phyloP scores from a whole-genome alignment of 1,284 basidiomycete species.

The Filobasidium uniguttulatum region DNA sequence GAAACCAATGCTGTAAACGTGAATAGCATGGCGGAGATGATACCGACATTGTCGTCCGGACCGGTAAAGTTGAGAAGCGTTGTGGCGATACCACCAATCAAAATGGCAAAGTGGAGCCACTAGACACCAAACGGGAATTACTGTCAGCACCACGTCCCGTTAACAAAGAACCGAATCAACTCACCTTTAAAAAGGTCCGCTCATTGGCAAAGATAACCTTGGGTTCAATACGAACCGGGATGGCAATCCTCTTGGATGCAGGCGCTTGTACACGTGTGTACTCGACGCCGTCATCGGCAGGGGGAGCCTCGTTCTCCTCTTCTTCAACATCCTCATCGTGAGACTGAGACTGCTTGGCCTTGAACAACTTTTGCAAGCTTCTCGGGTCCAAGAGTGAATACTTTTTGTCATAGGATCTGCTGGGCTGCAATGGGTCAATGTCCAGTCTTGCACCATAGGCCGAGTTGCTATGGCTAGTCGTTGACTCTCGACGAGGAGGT shows the following conservation, averaged over 20 bases:
- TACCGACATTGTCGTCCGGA: slow-evolving; percentile 57
- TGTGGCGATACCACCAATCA: slow-evolving; percentile 77
- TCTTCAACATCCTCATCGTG: slow-evolving; percentile 30
- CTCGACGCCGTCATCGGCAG: slow-evolving; percentile 30
- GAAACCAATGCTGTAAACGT: slow-evolving; percentile 77
- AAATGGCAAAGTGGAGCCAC: slow-evolving; percentile 87
- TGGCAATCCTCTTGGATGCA: slow-evolving; percentile 74
- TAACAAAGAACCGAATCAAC: slow-evolving; percentile 1
- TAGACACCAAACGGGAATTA: slow-evolving; percentile 2
- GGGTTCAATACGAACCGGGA: slow-evolving; percentile 89
- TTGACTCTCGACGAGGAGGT: slow-evolving; percentile 4
- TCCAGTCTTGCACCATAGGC: slow-evolving; percentile 43
- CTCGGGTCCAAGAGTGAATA: slow-evolving; percentile 29
- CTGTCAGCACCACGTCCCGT: slow-evolving; percentile 7
- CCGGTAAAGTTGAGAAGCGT: slow-evolving; percentile 77
- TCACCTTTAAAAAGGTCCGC: slow-evolving; percentile 43
- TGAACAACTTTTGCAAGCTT: slow-evolving; percentile 41
- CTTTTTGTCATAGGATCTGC: slow-evolving; percentile 62
- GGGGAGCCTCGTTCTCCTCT: slow-evolving; percentile 27
- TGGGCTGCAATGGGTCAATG: slow-evolving; percentile 72
- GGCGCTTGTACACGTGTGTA: slow-evolving; percentile 68
- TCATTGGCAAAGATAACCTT: slow-evolving; percentile 92
- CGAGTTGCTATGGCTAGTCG: slow-evolving; percentile 11
- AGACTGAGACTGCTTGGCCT: slow-evolving; percentile 42
- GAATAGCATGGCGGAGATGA: slow-evolving; percentile 75